phyloP scores from a whole-genome alignment of 176 grass and related monocot species.

The Aechmea fasciata region DNA sequence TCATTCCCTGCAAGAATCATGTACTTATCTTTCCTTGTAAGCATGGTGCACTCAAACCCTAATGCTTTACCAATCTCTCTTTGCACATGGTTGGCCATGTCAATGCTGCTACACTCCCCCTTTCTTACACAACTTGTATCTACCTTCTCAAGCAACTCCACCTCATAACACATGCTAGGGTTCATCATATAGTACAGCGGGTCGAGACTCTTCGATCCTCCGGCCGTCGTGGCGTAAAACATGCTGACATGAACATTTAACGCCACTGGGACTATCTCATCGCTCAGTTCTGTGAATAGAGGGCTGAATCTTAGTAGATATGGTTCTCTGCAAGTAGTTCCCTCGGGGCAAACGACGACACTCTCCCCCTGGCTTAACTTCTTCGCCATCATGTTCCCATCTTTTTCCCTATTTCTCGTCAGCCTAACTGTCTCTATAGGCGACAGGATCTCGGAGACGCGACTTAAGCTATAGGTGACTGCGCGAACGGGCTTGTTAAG shows the following conservation, averaged over 20 bases:
- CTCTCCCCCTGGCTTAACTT: slow-evolving; percentile 13
- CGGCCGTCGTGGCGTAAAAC: slow-evolving; percentile 80
- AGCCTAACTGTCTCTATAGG: slow-evolving; percentile 61
- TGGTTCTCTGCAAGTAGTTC: slow-evolving; percentile 64
- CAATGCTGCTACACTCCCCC: slow-evolving; percentile 7
- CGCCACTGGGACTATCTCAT: slow-evolving; percentile 47
- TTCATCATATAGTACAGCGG: slow-evolving; percentile 53
- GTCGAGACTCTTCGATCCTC: slow-evolving; percentile 57
- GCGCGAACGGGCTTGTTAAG: slow-evolving; percentile 29
- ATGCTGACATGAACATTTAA: slow-evolving; percentile 36
- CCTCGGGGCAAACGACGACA: slow-evolving; percentile 77
- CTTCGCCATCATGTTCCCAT: slow-evolving; percentile 38
- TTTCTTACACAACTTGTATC: neutral
- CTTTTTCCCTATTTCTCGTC: slow-evolving; percentile 40
- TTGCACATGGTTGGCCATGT: slow-evolving; percentile 68
- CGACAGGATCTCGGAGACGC: slow-evolving; percentile 51
- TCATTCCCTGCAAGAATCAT: slow-evolving; percentile 79
- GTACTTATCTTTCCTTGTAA: slow-evolving; percentile 90
- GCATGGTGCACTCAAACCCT: slow-evolving; percentile 48
- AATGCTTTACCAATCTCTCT: slow-evolving; percentile 41
- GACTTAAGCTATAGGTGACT: slow-evolving; percentile 63
- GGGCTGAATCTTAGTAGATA: slow-evolving; percentile 78
- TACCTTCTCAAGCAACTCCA: slow-evolving; percentile 38
- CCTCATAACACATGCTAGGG: slow-evolving; percentile 41
- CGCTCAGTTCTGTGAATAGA: slow-evolving; percentile 58